Percentiles rank a stretch among this genome's conserved stretches.
These are phyloP conservation scores for Boletellus emodensis DNA, from an alignment of 768 basidiomycete species.

Conservation along the genomic window DNA sequence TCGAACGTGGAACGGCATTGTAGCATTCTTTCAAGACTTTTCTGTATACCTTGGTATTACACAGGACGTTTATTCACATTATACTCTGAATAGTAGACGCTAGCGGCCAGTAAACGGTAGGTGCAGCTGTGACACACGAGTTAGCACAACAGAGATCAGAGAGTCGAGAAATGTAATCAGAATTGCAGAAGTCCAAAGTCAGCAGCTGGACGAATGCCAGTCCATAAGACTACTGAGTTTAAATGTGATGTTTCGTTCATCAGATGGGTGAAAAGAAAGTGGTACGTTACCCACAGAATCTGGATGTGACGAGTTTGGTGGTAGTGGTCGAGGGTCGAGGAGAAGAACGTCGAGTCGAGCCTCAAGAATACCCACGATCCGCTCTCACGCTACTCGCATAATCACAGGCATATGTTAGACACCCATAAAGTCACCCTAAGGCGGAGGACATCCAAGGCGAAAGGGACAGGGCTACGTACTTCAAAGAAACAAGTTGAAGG, in stretches of 20 bases:
- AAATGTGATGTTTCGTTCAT: constrained; percentile 42
- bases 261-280: constrained; percentile 13
- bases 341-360: no score
- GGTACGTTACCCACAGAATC: not conserved
- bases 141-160: not conserved
- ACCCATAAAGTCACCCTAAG: no score
- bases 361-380: no score
- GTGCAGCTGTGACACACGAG: not conserved
- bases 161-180: constrained; percentile 26
- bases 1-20: constrained; percentile 94
- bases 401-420: no score
- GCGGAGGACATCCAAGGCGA: no score
- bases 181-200: constrained; percentile 42
- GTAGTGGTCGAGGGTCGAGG: not conserved
- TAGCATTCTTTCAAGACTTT: constrained; percentile 31
- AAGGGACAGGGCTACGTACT: no score
- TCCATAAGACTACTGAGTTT: constrained; percentile 49
- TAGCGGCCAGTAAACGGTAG: not conserved
- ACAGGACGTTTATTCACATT: not conserved
- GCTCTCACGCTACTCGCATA: no score
- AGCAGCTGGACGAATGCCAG: constrained; percentile 34
- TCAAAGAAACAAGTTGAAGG: no score
- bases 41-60: constrained; percentile 15
- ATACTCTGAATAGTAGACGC: constrained; percentile 1
- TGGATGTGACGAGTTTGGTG: not conserved